Percentiles rank a stretch among this genome's conserved stretches.
Conservation (phyloP, 441 rosid species). For the Croton setiger region DNA sequence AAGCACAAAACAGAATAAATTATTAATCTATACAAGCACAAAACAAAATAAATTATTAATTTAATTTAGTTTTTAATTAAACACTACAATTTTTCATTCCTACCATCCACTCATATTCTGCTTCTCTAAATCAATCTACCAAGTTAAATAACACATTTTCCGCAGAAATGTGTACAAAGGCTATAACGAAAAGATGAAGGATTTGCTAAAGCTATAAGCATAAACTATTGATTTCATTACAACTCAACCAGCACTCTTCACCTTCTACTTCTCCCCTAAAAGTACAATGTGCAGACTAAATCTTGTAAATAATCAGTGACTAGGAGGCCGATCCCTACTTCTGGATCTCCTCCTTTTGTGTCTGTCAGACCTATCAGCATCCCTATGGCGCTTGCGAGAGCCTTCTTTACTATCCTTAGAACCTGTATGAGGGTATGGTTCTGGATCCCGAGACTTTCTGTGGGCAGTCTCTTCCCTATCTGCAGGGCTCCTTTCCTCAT, state of each 20-base stretch:
- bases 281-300: not conserved
- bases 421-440: conserved; percentile 18
- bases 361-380: conserved; percentile 18
- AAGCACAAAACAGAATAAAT: too few relatives aligned
- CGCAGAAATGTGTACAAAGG: not conserved
- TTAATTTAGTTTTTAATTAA: too few relatives aligned
- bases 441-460: conserved; percentile 3
- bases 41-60: too few relatives aligned
- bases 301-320: conserved; percentile 6
- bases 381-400: conserved; percentile 20
- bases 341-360: conserved; percentile 21
- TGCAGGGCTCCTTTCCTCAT: conserved; percentile 24
- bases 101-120: too few relatives aligned
- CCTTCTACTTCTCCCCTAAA: not conserved
- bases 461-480: conserved; percentile 26
- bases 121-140: too few relatives aligned
- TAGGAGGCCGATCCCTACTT: conserved; percentile 19
- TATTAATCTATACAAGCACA: too few relatives aligned
- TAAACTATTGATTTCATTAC: too few relatives aligned
- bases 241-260: not conserved
- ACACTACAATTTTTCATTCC: too few relatives aligned
- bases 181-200: not conserved
- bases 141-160: too few relatives aligned
- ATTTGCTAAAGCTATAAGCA: not conserved
- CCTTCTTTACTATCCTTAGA: conserved; percentile 24